Evolutionary conservation across 257 asterid species (phyloP), one percentile per base, ranked within the genome.

Genomic region (Phtheirospermum japonicum): DNA sequence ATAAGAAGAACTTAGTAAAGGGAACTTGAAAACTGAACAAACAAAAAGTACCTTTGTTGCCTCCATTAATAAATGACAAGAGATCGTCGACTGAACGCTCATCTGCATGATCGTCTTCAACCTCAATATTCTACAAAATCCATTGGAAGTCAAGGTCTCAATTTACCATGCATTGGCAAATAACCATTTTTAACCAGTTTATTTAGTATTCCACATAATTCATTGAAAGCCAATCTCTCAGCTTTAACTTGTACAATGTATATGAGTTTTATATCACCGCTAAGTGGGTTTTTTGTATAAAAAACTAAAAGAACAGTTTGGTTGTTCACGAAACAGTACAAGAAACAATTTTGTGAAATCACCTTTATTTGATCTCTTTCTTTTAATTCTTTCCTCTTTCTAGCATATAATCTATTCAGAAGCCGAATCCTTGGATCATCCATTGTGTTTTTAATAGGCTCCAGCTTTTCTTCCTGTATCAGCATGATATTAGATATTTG

Each of bases 371-470:
- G 78, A 58, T 86, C 86, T 64, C 81, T 81, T 70, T 86, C 95
- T 74, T 83, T 83, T 65, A 89, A 76, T 69, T 86, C 97, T 70
- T 84, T 84, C 79, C 97, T 74, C 78, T 89, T 89, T 75, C 86
- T 83, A 31, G 97, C 94, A 76, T 89, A 83, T 67, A 89, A 76
- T 75, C 88, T 80, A 73, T 89, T 89, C 66, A 86, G 73, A 36
- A 84, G 80, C 61, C 97, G 85, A 62, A 86, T 89, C 69, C 91
- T 78, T 9, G 95, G 95, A 74, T 89, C 95, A 65, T 89, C 95
- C 69, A 81, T 80, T 61, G 88, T 78, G 70, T 86, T 86, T 70
- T 77, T 84, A 28, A 89, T 75, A 51, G 97, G 97, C 78, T 86
- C 97, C 77, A 86, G 78, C 76, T 89, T 89, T 69, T 89, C 95